Base-by-base conservation (phyloP, 73 alveolate genomes). In the Loxodes magnus region DNA sequence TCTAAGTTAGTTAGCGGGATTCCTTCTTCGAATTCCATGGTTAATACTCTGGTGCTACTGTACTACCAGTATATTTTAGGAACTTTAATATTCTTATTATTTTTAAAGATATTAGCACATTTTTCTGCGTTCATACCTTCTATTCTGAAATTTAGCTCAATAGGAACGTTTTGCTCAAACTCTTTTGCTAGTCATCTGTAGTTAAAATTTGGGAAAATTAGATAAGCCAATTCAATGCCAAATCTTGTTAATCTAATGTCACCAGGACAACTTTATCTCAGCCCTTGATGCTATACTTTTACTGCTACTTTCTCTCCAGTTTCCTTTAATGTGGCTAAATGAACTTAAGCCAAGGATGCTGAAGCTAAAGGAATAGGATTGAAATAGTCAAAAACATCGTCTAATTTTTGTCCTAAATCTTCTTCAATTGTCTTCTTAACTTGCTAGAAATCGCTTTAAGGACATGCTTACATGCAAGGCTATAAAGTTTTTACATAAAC, bases 311-410 rank as follows among this genome's bases (percentile, higher is more conserved):
- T 59, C 23, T 28, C 72, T 17, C 86, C 86, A 26, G 71, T 62
- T 24, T 44, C n/a, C n/a, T n/a, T 39, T 21, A 71, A 29, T n/a
- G 31, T 24, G 17, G 86, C 93, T 30, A 58, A 55, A 29, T 79
- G 93, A 21, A 79, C 93, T 51, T 79, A 76, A 0, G 88, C 93
- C 29, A 79, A 23, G 14, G 88, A 74, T 2, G 93, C 93, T 25
- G 78, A 53, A 6, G 85, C 93, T 5, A 79, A 26, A 0, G 93
- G 93, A 35, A 42, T 58, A 12, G 21, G 59, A 4, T 79, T 88
- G 37, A 79, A 79, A 26, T 65, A 79, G 20, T 10, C 3, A 27
- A 42, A 66, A 0, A 56, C 43, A 2, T 48, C 27, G 5, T 25
- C 22, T 3, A 67, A 3, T 10, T 53, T 41, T 29, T 6, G 19